phyloP scores from a whole-genome alignment of 495 filamentous ascomycete species.

The Opeltia flavorubescens region DNA sequence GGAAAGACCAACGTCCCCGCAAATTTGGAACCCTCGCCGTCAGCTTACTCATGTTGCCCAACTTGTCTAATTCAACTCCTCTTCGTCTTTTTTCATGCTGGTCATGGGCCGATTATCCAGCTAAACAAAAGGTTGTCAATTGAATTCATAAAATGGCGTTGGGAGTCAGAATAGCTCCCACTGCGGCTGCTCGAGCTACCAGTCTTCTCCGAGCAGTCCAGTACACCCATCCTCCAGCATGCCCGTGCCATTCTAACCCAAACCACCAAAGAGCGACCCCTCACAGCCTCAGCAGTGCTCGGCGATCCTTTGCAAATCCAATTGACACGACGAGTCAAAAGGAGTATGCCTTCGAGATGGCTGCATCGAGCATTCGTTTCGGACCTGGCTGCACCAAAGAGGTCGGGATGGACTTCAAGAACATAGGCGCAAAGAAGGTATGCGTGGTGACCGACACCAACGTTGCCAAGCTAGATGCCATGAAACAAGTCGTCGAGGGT shows the following conservation, averaged over 20 bases:
- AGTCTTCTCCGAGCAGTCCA: slow-evolving; percentile 79
- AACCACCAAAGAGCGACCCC: slow-evolving; percentile 42
- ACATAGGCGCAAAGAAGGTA: slow-evolving; percentile 73
- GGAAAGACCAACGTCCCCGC: no score
- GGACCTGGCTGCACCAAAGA: slow-evolving; percentile 88
- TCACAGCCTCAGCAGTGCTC: slow-evolving; percentile 39
- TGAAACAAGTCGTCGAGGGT: slow-evolving; percentile 69
- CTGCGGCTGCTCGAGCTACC: slow-evolving; percentile 62
- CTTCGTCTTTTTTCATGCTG: background rate
- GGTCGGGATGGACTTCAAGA: slow-evolving; percentile 97
- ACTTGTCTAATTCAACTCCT: background rate
- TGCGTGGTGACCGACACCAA: slow-evolving; percentile 81
- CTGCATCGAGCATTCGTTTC: slow-evolving; percentile 80
- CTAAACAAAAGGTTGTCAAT: background rate
- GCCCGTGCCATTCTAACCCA: slow-evolving; percentile 86
- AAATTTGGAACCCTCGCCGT: no score
- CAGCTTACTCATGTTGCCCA: background rate
- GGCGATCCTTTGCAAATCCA: slow-evolving; percentile 57
- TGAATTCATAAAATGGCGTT: background rate
- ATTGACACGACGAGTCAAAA: slow-evolving; percentile 57
- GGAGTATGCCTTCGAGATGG: slow-evolving; percentile 99
- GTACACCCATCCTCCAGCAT: slow-evolving; percentile 75
- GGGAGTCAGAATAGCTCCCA: slow-evolving; percentile 41
- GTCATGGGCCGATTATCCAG: background rate
- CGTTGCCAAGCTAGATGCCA: slow-evolving; percentile 65